Evolutionary conservation across 2,329 filamentous ascomycete genomes (phyloP).

Genomic region (Monosporascus cannonballus): DNA sequence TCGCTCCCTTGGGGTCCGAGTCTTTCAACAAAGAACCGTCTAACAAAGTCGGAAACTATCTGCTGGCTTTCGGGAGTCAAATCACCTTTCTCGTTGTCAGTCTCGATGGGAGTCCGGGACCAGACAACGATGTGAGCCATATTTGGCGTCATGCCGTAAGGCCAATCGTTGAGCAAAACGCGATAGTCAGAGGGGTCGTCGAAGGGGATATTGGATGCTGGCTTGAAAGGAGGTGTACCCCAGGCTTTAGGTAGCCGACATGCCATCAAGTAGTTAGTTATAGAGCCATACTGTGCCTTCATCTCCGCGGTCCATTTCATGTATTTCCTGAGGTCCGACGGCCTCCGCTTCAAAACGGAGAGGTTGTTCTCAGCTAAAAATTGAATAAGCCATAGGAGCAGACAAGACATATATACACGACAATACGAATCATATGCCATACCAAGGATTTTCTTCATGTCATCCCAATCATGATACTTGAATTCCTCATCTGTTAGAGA

Average conservation of each 20-base stretch:
- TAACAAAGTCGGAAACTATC: slow-evolving; percentile 63
- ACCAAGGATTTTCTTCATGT: slow-evolving; percentile 64
- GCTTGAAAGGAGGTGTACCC: slow-evolving; percentile 53
- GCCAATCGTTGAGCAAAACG: slow-evolving; percentile 88
- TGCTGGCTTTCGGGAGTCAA: slow-evolving; percentile 61
- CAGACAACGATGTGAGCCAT: slow-evolving; percentile 85
- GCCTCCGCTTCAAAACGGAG: slow-evolving; percentile 69
- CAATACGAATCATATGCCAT: slow-evolving; percentile 16
- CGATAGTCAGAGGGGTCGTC: slow-evolving; percentile 52
- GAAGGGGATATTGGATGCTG: slow-evolving; percentile 45
- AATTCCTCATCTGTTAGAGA: slow-evolving; percentile 66
- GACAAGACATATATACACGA: neutral
- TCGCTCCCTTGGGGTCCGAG: slow-evolving; percentile 44
- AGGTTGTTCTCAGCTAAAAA: slow-evolving; percentile 48
- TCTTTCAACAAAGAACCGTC: slow-evolving; percentile 58
- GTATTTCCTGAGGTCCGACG: slow-evolving; percentile 75
- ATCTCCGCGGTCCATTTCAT: slow-evolving; percentile 68
- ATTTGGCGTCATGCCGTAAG: slow-evolving; percentile 65
- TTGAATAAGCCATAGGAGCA: neutral
- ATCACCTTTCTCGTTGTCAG: slow-evolving; percentile 64
- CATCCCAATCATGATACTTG: slow-evolving; percentile 64
- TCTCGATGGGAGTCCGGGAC: slow-evolving; percentile 76
- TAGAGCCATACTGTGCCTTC: slow-evolving; percentile 68
- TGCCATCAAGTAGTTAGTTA: slow-evolving; percentile 70
- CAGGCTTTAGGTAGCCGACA: slow-evolving; percentile 64